Percentiles rank a stretch among this genome's conserved stretches.
Evolutionary conservation across 73 alveolate species (phyloP).

Genomic region (Effrenium voratum): DNA sequence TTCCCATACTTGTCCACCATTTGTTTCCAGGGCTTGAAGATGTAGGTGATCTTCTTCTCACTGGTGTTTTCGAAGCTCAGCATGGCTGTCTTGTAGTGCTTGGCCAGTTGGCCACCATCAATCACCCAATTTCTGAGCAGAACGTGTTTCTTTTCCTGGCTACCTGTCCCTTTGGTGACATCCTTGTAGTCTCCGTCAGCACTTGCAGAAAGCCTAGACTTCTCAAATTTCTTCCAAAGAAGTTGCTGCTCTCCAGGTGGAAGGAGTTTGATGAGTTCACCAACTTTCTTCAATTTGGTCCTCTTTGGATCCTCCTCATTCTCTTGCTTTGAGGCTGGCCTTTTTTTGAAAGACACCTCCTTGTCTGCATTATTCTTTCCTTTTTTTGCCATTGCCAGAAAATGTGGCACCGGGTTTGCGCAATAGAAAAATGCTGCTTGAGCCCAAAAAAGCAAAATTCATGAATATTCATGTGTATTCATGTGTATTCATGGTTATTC

Average conservation of each 20-base stretch:
- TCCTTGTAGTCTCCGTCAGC: not conserved
- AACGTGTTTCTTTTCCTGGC: constrained; percentile 14
- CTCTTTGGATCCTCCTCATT: not conserved
- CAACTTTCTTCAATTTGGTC: not conserved
- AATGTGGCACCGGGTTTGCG: no score
- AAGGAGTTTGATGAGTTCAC: not conserved
- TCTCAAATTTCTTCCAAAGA: constrained; percentile 28
- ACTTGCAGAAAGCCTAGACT: not conserved
- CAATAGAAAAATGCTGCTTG: no score
- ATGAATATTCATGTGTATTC: no score
- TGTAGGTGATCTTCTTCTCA: not conserved
- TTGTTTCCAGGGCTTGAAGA: constrained; percentile 43
- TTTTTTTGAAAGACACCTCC: no score
- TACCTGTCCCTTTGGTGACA: not conserved
- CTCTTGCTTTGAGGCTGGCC: not conserved
- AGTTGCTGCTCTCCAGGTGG: not conserved
- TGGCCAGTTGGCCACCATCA: not conserved
- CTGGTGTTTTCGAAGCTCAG: not conserved
- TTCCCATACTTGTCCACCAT: constrained; percentile 35
- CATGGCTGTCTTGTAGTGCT: constrained; percentile 17
- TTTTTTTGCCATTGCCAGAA: no score
- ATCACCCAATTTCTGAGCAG: not conserved
- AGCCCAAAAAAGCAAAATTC: no score
- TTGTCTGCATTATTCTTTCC: no score
- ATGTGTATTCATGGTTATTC: no score